These are phyloP conservation scores for Chlamydomonas asymmetrica DNA, from an alignment of 139 green algal species.

Conservation along the genomic window DNA sequence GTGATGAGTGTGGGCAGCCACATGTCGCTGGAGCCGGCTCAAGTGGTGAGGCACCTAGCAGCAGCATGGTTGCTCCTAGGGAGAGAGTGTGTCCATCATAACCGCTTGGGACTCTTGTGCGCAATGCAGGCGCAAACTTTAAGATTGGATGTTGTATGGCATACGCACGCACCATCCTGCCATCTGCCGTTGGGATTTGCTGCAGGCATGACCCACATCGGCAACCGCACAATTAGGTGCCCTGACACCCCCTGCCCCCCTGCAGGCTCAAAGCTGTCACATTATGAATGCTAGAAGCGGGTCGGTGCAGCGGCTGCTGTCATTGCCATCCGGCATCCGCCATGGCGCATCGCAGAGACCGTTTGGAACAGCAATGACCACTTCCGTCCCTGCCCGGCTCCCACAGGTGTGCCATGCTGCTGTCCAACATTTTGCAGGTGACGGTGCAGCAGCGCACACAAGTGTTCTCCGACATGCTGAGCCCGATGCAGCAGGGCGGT, in stretches of 20 bases:
- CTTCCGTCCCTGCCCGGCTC: background rate
- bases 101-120: too few species aligned
- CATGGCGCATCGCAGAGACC: background rate
- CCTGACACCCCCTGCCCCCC: too few species aligned
- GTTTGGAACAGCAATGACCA: background rate
- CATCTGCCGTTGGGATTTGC: too few species aligned
- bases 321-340: too few species aligned
- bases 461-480: conserved; percentile 25
- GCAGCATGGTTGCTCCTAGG: background rate
- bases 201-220: too few species aligned
- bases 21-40: conserved; percentile 17
- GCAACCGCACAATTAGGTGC: too few species aligned
- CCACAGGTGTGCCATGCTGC: background rate
- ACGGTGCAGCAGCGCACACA: conserved; percentile 45
- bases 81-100: conserved; percentile 10
- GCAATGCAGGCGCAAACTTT: background rate
- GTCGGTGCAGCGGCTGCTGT: too few species aligned
- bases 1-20: background rate
- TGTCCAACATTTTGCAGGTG: conserved; percentile 22
- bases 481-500: conserved; percentile 1
- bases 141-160: background rate
- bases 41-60: conserved; percentile 1
- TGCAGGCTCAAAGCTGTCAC: too few species aligned
- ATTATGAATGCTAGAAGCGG: too few species aligned
- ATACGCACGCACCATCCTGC: too few species aligned